These are phyloP conservation scores for Fusarium circinatum DNA, from an alignment of 2,329 filamentous ascomycete species.

Conservation along the genomic window DNA sequence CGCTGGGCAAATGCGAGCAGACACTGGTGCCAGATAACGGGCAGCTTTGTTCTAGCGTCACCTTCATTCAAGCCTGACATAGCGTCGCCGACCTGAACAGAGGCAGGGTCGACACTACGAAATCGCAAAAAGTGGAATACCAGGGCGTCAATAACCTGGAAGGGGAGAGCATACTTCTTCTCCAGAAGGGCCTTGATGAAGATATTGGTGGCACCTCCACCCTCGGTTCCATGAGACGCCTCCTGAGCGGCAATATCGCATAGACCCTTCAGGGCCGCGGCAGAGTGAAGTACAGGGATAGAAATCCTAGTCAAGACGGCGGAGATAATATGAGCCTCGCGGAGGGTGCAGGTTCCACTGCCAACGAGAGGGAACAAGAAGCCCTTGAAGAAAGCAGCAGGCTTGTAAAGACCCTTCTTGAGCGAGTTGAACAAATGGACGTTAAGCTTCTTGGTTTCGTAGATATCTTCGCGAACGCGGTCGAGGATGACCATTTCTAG, in stretches of 20 bases:
- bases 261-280: slow-evolving; percentile 87
- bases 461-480: slow-evolving; percentile 91
- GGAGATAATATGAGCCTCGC: slow-evolving; percentile 91
- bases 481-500: slow-evolving; percentile 88
- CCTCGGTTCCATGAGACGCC: slow-evolving; percentile 82
- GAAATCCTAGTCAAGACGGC: slow-evolving; percentile 86
- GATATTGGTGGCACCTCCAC: slow-evolving; percentile 91
- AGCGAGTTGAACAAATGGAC: slow-evolving; percentile 93
- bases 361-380: slow-evolving; percentile 90
- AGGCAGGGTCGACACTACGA: slow-evolving; percentile 72
- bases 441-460: slow-evolving; percentile 93
- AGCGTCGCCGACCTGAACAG: slow-evolving; percentile 62
- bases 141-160: slow-evolving; percentile 91
- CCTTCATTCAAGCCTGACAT: slow-evolving; percentile 61
- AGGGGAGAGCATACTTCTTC: slow-evolving; percentile 96
- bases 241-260: slow-evolving; percentile 96
- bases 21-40: slow-evolving; percentile 96
- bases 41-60: slow-evolving; percentile 73
- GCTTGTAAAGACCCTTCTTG: slow-evolving; percentile 94
- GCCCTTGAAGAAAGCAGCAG: slow-evolving; percentile 95
- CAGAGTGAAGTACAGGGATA: slow-evolving; percentile 91
- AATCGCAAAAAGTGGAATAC: slow-evolving; percentile 98
- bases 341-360: slow-evolving; percentile 87
- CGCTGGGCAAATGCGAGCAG: slow-evolving; percentile 91
- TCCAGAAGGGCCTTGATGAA: slow-evolving; percentile 94